Base-by-base conservation (phyloP, 805 yeast genomes). In the Lipomyces kockii region DNA sequence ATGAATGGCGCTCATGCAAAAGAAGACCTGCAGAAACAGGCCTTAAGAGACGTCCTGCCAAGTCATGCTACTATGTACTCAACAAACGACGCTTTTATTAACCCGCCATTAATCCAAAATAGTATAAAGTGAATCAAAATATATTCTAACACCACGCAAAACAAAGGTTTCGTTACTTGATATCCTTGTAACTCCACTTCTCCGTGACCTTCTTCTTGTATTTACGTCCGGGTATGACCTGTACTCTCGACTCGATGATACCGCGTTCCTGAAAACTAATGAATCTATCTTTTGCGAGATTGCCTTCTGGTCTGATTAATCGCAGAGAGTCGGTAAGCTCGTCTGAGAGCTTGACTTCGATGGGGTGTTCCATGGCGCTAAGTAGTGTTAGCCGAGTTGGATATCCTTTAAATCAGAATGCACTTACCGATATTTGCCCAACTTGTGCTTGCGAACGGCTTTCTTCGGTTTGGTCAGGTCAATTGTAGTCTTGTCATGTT, bases 161-260 rank as follows among this genome's bases (percentile, higher is more conserved):
- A n/a, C n/a, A n/a, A n/a, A 25, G 27, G 1, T 25, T 25, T 25
- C 12, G 43, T 37, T 65, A 69, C 49, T 69, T 69, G 59, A 69
- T 64, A 80, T 94, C 97, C 81, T 94, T 94, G 80, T 90, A 91
- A 43, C 93, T 85, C 96, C 97, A 92, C 80, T 93, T 94, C 78
- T 94, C 97, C 37, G 97, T 90, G 69, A 89, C 80, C 82, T 89
- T 91, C 67, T 84, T 89, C 73, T 87, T 83, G 75, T 88, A 89
- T 77, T 86, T 88, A 76, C 89, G 85, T 77, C 82, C 86, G 77
- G 86, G 86, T 72, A 83, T 83, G 66, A 85, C 87, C 12, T 89
- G 91, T 49, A 88, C 84, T 80, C 98, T 86, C 5, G 97, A 83
- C 79, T 94, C 99, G 64, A 95, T 83, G 76, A 89, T 86, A 73